Base-by-base conservation (phyloP, 306 rosid species). In the Dryas alaskensis region DNA sequence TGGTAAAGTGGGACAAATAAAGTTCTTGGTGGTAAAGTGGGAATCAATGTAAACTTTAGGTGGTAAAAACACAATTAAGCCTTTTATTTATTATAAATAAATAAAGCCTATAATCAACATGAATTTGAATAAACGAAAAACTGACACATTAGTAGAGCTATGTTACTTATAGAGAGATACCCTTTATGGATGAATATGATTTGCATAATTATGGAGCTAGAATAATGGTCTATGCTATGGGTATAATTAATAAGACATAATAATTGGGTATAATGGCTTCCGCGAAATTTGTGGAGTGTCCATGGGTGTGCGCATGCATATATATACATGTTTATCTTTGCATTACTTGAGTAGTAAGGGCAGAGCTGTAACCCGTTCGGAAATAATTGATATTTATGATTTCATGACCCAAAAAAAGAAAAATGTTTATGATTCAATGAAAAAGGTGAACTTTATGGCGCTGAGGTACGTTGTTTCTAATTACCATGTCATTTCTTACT, bases 281-380 rank as follows among this genome's bases (percentile, higher is more conserved):
- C 60, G 82, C 79, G 82, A 87, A 69, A 84, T 82, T 85, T 80
- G 91, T 89, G 96, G 88, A 81, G 78, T 86, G 78, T 86, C 75
- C 73, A 42, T 60, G 57, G 80, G 74, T 78, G 64, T 77, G 82
- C 76, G 85, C 89, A 73, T 74, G 85, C 81, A 55, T 42, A 10
- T 19, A 76, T 83, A 68, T 74, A 62, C 73, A 40, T 53, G 64
- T 78, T 74, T 76, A 80, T 80, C 72, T 82, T 70, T 78, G 13
- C 69, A 82, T 59, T 65, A 67, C 58, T 81, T 77, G 75, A 85
- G 83, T 65, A 75, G 58, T 66, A 74, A 61, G 22, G 16, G 64
- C 40, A 62, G 61, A 52, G 78, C 47, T 53, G 76, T 73, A 67
- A 81, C 83, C 67, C 64, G 60, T 76, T 77, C 72, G 65, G 53